Evolutionary conservation across 768 basidiomycete genomes (phyloP).

Genomic region (Termitomyces sp.): DNA sequence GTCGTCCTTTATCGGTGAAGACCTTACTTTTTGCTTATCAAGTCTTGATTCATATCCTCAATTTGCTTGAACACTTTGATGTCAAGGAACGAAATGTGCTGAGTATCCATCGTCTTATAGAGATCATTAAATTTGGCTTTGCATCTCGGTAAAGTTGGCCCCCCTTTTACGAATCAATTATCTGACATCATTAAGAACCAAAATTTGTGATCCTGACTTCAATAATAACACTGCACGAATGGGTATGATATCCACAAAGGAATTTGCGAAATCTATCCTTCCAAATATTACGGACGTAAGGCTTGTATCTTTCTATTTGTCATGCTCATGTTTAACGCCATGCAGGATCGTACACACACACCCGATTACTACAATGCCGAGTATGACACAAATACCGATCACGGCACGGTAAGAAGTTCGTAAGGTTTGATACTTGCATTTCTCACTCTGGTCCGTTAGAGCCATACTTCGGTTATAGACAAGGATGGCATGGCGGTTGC

Average conservation of each 20-base stretch:
- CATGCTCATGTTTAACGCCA: not conserved
- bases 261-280: conserved; percentile 55
- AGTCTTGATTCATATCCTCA: conserved; percentile 90
- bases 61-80: conserved; percentile 75
- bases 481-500: conserved; percentile 81
- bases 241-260: conserved; percentile 59
- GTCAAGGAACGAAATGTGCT: conserved; percentile 48
- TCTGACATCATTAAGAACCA: conserved; percentile 46
- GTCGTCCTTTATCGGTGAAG: not conserved
- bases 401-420: conserved; percentile 75
- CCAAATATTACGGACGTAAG: conserved; percentile 77
- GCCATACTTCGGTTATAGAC: conserved; percentile 83
- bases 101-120: conserved; percentile 75
- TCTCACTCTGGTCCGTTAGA: conserved; percentile 35
- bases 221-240: conserved; percentile 51
- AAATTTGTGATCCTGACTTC: conserved; percentile 75
- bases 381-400: conserved; percentile 72
- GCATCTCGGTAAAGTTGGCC: conserved; percentile 32
- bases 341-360: conserved; percentile 75
- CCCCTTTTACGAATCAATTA: not conserved
- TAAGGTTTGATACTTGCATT: not conserved
- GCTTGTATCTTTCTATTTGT: not conserved
- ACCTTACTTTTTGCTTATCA: not conserved
- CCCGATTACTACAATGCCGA: conserved; percentile 81
- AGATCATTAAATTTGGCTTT: conserved; percentile 75